Conservation (phyloP, 2,329 filamentous ascomycete genomes). For the Fusarium duplospermum region DNA sequence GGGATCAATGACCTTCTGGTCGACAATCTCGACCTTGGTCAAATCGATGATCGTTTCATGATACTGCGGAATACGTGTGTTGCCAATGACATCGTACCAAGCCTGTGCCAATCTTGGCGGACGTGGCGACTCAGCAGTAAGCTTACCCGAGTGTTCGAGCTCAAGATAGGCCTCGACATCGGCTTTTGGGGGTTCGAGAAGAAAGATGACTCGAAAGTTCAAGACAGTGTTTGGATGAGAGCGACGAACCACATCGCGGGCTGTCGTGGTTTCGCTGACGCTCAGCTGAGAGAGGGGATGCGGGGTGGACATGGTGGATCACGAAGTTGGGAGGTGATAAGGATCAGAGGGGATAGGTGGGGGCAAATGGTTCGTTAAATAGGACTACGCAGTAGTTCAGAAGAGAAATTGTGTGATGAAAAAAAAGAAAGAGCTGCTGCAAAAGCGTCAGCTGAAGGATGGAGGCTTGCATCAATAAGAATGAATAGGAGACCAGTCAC, state of each 20-base stretch:
- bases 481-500: not conserved
- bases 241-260: conserved; percentile 49
- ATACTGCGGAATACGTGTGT: conserved; percentile 39
- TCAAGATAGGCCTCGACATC: conserved; percentile 60
- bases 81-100: conserved; percentile 52
- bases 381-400: not conserved
- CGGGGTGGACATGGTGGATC: conserved; percentile 22
- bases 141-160: conserved; percentile 51
- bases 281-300: conserved; percentile 49
- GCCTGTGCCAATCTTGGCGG: conserved; percentile 56
- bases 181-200: conserved; percentile 62
- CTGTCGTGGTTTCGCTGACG: conserved; percentile 47
- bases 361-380: not conserved
- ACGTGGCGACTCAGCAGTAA: conserved; percentile 42
- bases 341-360: not conserved
- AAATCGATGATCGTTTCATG: conserved; percentile 53
- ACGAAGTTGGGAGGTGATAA: conserved; percentile 15
- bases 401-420: not conserved
- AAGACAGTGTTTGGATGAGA: conserved; percentile 45
- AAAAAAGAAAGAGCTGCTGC: not conserved
- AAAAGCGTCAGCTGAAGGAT: not conserved
- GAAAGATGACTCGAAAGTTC: conserved; percentile 62
- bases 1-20: conserved; percentile 42
- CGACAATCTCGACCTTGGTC: conserved; percentile 33
- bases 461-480: not conserved